Base-by-base conservation (phyloP, 768 basidiomycete genomes). In the Hypsizygus marmoreus region DNA sequence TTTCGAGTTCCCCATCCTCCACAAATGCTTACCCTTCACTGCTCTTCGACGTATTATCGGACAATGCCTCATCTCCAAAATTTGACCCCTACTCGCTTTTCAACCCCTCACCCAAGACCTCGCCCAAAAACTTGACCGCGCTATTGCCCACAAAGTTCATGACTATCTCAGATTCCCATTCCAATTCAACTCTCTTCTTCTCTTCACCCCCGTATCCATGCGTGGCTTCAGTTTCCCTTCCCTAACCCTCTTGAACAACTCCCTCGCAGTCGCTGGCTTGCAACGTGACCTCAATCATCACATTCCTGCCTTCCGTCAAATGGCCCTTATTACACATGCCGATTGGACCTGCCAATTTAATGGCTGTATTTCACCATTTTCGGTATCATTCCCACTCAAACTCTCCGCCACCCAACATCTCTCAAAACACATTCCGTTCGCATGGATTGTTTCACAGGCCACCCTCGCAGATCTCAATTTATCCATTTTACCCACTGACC, bases 251-350 rank as follows among this genome's bases (percentile, higher is more conserved):
- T 19, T 46, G 3, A 25, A 22, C n/a, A 22, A 39, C 8, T 12
- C 4, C 16, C 23, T 55, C 3, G 41, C 56, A 4, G 33, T 53
- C 3, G 16, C 49, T 13, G 49, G 55, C 13, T 14, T 57, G 1
- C 20, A 33, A 17, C 35, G 49, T 6, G 58, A 59, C 28, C 40
- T 59, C 7, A 59, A 59, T 36, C 56, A 59, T 26, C 58, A 54
- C 36, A 50, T 55, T 17, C 32, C 32, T 0, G 20, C 56, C 10
- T 59, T 46, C 40, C 20, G 48, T n/a, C 23, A 30, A 3, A 43
- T 57, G 36, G 53, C 58, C 0, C 26, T 8, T 2, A 55, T 59
- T 17, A 57, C 56, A 2, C 24, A 50, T 4, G 43, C 47, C 0
- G 56, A 59, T 31, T 59, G 56, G 56, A 53, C 43, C 13, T 46